Conservation (phyloP, 768 basidiomycete species). For the Pisolithus albus region DNA sequence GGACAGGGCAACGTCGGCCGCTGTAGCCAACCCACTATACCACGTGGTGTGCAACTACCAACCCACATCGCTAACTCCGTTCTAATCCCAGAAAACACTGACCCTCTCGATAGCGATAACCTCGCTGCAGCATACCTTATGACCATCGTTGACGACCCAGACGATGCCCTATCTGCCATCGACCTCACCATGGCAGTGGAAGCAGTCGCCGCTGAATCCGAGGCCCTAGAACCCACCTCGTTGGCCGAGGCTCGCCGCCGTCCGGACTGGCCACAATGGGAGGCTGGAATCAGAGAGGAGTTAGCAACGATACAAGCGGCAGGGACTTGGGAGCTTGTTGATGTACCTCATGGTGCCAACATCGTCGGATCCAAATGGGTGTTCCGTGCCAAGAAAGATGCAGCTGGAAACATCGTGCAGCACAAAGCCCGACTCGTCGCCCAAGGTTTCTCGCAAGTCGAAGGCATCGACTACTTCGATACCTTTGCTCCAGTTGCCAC, state of each 20-base stretch:
- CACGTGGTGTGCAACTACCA: too few species aligned
- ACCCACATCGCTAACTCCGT: too few species aligned
- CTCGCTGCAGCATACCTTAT: too few species aligned
- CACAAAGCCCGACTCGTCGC: slow-evolving; percentile 38
- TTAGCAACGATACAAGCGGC: neutral
- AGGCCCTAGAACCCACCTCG: neutral
- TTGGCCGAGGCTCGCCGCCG: slow-evolving; percentile 1
- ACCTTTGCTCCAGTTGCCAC: neutral
- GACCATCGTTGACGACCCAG: too few species aligned
- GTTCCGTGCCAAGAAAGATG: neutral
- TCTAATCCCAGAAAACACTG: too few species aligned
- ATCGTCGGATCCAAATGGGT: slow-evolving; percentile 2
- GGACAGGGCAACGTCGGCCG: too few species aligned
- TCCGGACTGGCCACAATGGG: neutral
- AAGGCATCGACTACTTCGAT: slow-evolving; percentile 23
- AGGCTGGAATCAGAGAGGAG: slow-evolving; percentile 8
- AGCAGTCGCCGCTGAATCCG: neutral
- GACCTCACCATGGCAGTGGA: too few species aligned
- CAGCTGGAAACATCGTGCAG: neutral
- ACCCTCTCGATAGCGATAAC: too few species aligned
- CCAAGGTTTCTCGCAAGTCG: slow-evolving; percentile 33
- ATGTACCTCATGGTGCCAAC: neutral
- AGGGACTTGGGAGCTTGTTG: slow-evolving; percentile 7
- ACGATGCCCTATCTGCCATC: too few species aligned
- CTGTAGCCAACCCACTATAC: too few species aligned